Evolutionary conservation across 2,329 filamentous ascomycete genomes (phyloP), one percentile per base, ranked within the genome.

Genomic region (Tolypocladium nubicola): DNA sequence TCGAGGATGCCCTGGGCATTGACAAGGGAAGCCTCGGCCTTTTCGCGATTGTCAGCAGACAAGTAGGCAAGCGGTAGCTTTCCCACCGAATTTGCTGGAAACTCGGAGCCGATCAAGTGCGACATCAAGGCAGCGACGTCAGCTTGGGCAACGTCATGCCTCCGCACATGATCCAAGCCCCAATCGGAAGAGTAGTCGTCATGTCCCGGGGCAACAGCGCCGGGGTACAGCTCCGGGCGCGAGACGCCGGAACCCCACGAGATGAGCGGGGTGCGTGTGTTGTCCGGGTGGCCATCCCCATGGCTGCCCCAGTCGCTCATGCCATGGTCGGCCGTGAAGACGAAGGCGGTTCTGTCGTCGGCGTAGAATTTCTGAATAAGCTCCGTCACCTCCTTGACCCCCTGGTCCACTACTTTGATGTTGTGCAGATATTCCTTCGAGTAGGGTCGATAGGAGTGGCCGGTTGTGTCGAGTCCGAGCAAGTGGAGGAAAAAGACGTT

Each of bases 261-360:
- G 63, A 99, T 89, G 38, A 99, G 76, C 1, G 94, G 94, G 0
- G 94, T 99, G 54, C 94, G 84, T 3, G 94, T 99, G 66, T 97
- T 99, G 71, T 99, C 89, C 0, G 94, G 94, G 72, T 99, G 92
- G 9, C 94, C 94, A 70, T 99, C 94, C 41, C 95, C 95, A 70
- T 99, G 95, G 65, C 92, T 97, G n/a, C 95, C 94, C 87, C 89
- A 97, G 72, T 99, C 94, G 67, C 90, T 97, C 94, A 99, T 99
- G 21, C 94, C 94, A 71, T 99, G 94, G 68, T 99, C 94, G 9
- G 94, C 94, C 1, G 95, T 99, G 69, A 99, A 99, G 19, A 99
- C 84, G 69, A 93, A 99, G 0, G 95, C 90, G 0, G 94, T 97
- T 71, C 94, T 86, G 56, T 83, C 87, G 64, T 91, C 87, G 6